Conservation (phyloP, 2,329 filamentous ascomycete genomes). For the Fusarium sp. region DNA sequence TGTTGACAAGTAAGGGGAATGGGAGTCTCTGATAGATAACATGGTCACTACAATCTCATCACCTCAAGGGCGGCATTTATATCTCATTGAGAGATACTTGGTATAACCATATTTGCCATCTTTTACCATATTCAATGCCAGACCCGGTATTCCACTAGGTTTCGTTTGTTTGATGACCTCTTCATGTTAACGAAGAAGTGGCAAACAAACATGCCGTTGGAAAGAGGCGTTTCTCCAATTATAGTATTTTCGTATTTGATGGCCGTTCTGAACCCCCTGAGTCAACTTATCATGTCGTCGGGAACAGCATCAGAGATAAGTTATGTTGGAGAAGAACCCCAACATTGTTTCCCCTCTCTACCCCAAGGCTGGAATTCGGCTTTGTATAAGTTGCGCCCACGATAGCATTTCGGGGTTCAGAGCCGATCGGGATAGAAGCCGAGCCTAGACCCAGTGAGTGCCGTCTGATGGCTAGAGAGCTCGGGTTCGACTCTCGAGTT, state of each 20-base stretch:
- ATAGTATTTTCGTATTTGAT: background rate
- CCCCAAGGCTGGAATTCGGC: background rate
- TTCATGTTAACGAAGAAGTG: background rate
- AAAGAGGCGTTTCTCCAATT: background rate
- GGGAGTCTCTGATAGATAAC: background rate
- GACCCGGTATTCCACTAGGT: too few relatives aligned
- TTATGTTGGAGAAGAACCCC: background rate
- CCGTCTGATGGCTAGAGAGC: background rate
- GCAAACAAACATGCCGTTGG: background rate
- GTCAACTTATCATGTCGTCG: too few relatives aligned
- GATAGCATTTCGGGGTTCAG: background rate
- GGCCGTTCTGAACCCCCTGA: background rate
- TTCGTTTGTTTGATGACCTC: background rate
- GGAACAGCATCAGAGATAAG: background rate
- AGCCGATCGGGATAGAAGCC: slow-evolving; percentile 16
- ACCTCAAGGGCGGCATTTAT: background rate
- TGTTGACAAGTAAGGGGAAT: background rate
- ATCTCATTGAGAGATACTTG: background rate
- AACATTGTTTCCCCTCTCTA: background rate
- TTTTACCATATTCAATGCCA: background rate
- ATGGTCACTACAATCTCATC: background rate
- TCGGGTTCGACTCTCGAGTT: background rate
- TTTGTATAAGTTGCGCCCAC: background rate
- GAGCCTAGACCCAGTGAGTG: slow-evolving; percentile 2
- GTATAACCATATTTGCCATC: background rate